phyloP scores from a whole-genome alignment of 345 rosid genomes.

The Hevea brasiliensis region DNA sequence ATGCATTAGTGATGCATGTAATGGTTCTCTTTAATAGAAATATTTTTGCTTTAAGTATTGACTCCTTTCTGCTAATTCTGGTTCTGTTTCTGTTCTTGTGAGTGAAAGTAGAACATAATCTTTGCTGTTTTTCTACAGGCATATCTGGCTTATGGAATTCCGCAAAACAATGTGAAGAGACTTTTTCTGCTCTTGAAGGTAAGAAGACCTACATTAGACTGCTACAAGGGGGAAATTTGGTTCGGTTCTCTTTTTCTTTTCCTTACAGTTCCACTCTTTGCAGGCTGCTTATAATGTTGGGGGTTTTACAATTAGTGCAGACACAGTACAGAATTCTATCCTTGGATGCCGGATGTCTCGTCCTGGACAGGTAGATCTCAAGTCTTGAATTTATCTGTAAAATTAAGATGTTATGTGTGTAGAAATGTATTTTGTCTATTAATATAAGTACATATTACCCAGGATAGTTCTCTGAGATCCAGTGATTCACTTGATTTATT shows the following conservation, averaged over 20 bases:
- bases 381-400: constrained; percentile 7
- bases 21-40: constrained; percentile 23
- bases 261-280: constrained; percentile 22
- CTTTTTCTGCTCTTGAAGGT: constrained; percentile 81
- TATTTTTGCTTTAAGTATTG: neutral
- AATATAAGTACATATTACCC: neutral
- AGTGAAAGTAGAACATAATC: neutral
- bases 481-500: neutral
- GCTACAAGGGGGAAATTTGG: neutral
- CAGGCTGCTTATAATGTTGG: constrained; percentile 98
- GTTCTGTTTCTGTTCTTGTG: constrained; percentile 12
- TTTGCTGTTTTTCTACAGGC: constrained; percentile 47
- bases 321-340: constrained; percentile 68
- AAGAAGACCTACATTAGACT: constrained; percentile 7
- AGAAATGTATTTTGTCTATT: neutral
- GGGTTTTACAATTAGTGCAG: constrained; percentile 85
- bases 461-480: neutral
- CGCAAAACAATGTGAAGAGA: constrained; percentile 86
- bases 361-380: constrained; percentile 78
- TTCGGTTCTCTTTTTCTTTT: neutral
- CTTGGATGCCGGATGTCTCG: constrained; percentile 88
- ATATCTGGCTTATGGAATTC: constrained; percentile 86
- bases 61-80: constrained; percentile 2
- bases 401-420: neutral
- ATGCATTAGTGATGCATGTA: constrained; percentile 98